Evolutionary conservation across 1,284 basidiomycete genomes (phyloP).

Genomic region (Mycosarcoma mackinlayi): DNA sequence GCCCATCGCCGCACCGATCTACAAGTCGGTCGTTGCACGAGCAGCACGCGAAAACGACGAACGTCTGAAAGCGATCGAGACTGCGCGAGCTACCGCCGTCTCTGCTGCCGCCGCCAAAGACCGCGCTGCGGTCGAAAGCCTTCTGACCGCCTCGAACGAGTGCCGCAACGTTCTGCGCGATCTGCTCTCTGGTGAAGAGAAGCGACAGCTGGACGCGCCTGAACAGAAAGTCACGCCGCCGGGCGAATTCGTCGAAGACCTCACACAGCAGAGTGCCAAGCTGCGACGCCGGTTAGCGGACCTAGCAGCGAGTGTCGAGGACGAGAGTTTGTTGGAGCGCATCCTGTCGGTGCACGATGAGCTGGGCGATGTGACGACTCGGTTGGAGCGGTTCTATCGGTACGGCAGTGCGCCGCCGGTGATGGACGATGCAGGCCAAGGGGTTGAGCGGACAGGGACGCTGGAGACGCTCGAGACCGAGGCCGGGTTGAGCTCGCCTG

Average conservation of each 20-base stretch:
- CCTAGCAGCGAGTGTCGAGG: slow-evolving; percentile 29
- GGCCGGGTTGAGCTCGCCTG: slow-evolving; percentile 47
- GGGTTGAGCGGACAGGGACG: background rate
- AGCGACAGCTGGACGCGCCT: slow-evolving; percentile 34
- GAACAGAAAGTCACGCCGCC: slow-evolving; percentile 29
- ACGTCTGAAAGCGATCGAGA: slow-evolving; percentile 38
- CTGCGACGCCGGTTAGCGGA: slow-evolving; percentile 33
- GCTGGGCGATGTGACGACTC: slow-evolving; percentile 40
- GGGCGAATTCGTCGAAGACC: slow-evolving; percentile 51
- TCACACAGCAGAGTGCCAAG: slow-evolving; percentile 45
- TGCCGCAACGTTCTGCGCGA: slow-evolving; percentile 47
- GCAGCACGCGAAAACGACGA: slow-evolving; percentile 60
- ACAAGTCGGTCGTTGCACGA: slow-evolving; percentile 57
- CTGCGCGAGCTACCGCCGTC: slow-evolving; percentile 28
- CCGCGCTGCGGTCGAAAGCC: slow-evolving; percentile 12
- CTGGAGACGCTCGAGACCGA: no score
- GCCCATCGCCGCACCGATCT: slow-evolving; percentile 61
- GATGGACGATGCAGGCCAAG: slow-evolving; percentile 6
- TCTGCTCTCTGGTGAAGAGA: slow-evolving; percentile 48
- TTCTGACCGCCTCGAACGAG: slow-evolving; percentile 40
- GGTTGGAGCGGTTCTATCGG: slow-evolving; percentile 43
- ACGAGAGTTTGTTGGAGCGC: slow-evolving; percentile 27
- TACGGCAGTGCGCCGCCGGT: slow-evolving; percentile 17
- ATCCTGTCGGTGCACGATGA: slow-evolving; percentile 54
- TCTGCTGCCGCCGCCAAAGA: slow-evolving; percentile 28